phyloP scores from a whole-genome alignment of 208 protist genomes.

The Novymonas esmeraldas region DNA sequence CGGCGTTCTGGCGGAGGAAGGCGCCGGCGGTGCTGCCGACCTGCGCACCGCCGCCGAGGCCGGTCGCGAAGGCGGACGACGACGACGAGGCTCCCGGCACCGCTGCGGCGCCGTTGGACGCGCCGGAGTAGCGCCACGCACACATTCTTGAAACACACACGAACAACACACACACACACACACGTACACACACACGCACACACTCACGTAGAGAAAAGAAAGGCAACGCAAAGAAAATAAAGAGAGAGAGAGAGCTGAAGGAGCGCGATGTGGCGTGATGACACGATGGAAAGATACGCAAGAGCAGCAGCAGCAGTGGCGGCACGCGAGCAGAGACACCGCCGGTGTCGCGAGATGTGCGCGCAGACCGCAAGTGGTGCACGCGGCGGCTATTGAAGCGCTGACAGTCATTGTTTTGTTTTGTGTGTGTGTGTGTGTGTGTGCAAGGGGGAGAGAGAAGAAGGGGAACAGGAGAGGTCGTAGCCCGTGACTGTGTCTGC shows the following conservation, averaged over 20 bases:
- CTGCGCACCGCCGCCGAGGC: conserved; percentile 2
- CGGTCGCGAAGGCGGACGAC: conserved; percentile 13
- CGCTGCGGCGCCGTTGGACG: conserved; percentile 14
- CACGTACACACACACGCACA: neutral
- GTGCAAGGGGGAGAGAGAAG: neutral
- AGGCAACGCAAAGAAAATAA: neutral
- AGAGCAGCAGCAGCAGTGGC: neutral
- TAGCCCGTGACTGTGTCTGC: no score
- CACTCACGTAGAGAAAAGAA: neutral
- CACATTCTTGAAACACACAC: conserved; percentile 31
- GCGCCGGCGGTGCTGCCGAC: conserved; percentile 39
- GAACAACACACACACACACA: neutral
- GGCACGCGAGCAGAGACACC: no score
- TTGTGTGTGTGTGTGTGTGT: neutral
- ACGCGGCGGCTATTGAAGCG: no score
- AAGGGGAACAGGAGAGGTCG: neutral
- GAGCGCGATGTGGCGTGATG: neutral
- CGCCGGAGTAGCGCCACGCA: conserved; percentile 61
- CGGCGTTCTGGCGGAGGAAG: conserved; percentile 61
- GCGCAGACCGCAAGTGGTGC: neutral
- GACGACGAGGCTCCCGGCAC: neutral
- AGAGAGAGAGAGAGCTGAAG: neutral
- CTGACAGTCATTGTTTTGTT: neutral
- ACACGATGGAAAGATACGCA: neutral
- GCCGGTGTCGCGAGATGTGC: no score